Conservation (phyloP, 73 alveolate genomes). For the Paramecium tetraurelia region DNA sequence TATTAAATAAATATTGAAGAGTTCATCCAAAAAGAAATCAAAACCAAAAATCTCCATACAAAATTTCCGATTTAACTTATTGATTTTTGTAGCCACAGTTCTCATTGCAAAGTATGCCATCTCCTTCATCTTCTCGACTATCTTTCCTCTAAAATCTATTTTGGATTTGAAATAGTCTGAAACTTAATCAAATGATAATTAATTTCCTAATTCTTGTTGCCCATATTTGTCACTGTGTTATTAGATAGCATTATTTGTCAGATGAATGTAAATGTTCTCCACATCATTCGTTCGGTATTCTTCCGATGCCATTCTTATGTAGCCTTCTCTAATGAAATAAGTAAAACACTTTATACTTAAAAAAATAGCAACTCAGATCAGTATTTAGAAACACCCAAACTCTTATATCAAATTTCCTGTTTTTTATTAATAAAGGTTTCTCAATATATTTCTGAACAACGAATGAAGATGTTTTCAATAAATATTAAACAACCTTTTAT, state of each 20-base stretch:
- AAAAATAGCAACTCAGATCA: slow-evolving; percentile 53
- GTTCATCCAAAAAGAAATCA: slow-evolving; percentile 89
- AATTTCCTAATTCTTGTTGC: slow-evolving; percentile 80
- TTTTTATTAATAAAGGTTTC: slow-evolving; percentile 80
- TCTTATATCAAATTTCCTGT: slow-evolving; percentile 90
- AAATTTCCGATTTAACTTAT: slow-evolving; percentile 72
- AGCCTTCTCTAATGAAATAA: slow-evolving; percentile 72
- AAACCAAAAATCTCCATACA: slow-evolving; percentile 92
- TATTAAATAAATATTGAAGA: slow-evolving; percentile 81
- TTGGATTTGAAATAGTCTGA: slow-evolving; percentile 57
- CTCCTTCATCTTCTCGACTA: slow-evolving; percentile 52
- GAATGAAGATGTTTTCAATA: slow-evolving; percentile 48
- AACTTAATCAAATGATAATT: slow-evolving; percentile 70
- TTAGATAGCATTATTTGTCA: slow-evolving; percentile 85
- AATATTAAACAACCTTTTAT: background rate
- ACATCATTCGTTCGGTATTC: slow-evolving; percentile 65
- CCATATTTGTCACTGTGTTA: slow-evolving; percentile 79
- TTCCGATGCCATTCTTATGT: slow-evolving; percentile 78
- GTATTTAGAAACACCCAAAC: slow-evolving; percentile 84
- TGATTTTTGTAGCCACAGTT: slow-evolving; percentile 79
- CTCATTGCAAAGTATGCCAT: slow-evolving; percentile 15
- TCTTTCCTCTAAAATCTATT: background rate
- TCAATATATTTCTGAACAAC: slow-evolving; percentile 71
- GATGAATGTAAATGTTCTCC: slow-evolving; percentile 71
- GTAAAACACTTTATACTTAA: background rate